Evolutionary conservation across 768 basidiomycete genomes (phyloP).

Genomic region (Trametes punicea): DNA sequence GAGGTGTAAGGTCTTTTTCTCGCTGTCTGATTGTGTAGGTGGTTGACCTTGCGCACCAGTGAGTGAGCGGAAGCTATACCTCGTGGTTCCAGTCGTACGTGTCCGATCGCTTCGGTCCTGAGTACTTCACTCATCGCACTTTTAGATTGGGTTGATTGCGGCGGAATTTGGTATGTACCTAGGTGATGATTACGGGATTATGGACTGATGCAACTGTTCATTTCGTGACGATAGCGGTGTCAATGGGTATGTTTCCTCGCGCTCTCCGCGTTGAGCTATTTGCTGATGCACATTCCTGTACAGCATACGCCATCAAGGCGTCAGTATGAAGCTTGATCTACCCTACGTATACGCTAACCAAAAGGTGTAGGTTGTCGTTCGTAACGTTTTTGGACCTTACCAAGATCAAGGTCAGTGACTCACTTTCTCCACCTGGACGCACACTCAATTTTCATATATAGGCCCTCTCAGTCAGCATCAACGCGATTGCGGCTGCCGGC

Average conservation of each 20-base stretch:
- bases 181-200: constrained; percentile 47
- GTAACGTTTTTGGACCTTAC: constrained; percentile 3
- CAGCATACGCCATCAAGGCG: background rate
- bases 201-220: constrained; percentile 18
- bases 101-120: too few relatives aligned
- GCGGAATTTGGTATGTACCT: constrained; percentile 29
- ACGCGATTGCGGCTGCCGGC: constrained; percentile 45
- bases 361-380: background rate
- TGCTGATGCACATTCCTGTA: background rate
- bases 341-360: background rate
- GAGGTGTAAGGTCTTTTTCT: background rate
- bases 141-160: background rate
- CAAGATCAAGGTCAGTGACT: constrained; percentile 8
- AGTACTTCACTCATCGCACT: background rate
- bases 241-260: background rate
- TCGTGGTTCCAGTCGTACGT: constrained; percentile 43
- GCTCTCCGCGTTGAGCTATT: background rate
- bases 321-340: background rate
- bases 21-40: background rate
- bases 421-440: too few relatives aligned
- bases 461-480: constrained; percentile 54
- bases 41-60: constrained; percentile 20
- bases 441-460: constrained; percentile 14
- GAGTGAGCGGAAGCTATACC: constrained; percentile 43
- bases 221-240: background rate